Conservation (phyloP, 129 eudicot species). For the Helianthus annuus region HanXRQr2.0-SUNRISE NC_035437.2:46579154-46579653, state of each 20-base stretch:
- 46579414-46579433: constrained; percentile 88
- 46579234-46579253: too few species aligned
- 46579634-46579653: neutral
- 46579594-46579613: constrained; percentile 52
- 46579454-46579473: constrained; percentile 19
- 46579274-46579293: too few species aligned
- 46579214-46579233: too few species aligned
- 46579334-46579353: neutral
- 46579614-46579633: constrained; percentile 8
- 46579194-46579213: too few species aligned
- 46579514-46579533: constrained; percentile 55
- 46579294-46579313: too few species aligned
- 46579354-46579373: constrained; percentile 42
- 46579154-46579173: too few species aligned
- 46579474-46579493: neutral
- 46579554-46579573: constrained; percentile 91
- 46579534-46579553: constrained; percentile 93
- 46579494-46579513: too few species aligned
- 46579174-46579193: too few species aligned
- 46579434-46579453: constrained; percentile 10
- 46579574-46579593: constrained; percentile 96
- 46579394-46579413: constrained; percentile 66
- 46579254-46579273: too few species aligned
- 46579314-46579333: too few species aligned
- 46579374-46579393: constrained; percentile 75